Evolutionary conservation across 2,329 filamentous ascomycete genomes (phyloP), one percentile per base, ranked within the genome.

Genomic region (Samsoniella hepiali): DNA sequence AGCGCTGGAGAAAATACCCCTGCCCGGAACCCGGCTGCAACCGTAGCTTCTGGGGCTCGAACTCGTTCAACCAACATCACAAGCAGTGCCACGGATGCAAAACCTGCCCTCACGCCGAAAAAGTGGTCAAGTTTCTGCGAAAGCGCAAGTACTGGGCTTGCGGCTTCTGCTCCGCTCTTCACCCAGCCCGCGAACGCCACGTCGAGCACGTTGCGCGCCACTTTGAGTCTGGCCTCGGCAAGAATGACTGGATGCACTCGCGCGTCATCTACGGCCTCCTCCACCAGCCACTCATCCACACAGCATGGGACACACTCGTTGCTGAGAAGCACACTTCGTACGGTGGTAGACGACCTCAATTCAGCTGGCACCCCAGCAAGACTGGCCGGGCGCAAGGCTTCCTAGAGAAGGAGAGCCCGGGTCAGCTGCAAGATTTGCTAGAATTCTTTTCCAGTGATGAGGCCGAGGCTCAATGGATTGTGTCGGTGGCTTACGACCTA

Each of bases 141-240:
- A 87, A 88, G 76, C 82, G 86, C 67, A 86, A 85, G 73, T 85
- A 87, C 45, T 90, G 86, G 83, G 87, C 86, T 1, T 90, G 87
- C 67, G 87, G 87, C 32, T 89, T 89, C 74, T 90, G 87, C 69
- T 86, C 84, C 4, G 83, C 82, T 17, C 79, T 89, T 49, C 81
- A 88, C 64, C 81, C 84, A 17, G 84, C 85, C 13, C 84, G 86
- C 67, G 86, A 89, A 70, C 85, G 87, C 62, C 84, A 88, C 69
- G 87, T 88, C 65, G 85, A 89, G 69, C 87, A 90, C 67, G 85
- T 90, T 40, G 86, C 86, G 27, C 78, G 81, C n/a, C 87, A 90
- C 68, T 89, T 88, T 69, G 87, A 89, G 71, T 78, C 79, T 22
- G 84, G 84, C 58, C 81, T 85, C 73, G 86, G 84, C 66, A 86